Conservation (phyloP, 805 yeast species). For the Hermanozyma aechmeae region DNA sequence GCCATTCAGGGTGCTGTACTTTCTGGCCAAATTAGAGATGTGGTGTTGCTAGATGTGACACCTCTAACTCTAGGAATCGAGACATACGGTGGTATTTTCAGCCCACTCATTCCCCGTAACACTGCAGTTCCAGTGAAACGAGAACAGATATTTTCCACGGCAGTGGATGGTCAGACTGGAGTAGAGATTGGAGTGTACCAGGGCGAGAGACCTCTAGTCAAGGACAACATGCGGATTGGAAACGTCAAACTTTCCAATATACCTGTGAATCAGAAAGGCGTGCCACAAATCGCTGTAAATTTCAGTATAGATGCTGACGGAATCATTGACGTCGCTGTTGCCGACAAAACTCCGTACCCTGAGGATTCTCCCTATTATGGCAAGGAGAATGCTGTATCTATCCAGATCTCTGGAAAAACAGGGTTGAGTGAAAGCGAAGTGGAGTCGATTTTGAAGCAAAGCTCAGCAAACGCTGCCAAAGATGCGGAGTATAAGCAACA, state of each 20-base stretch:
- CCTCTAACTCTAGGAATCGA: conserved; percentile 51
- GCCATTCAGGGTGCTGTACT: conserved; percentile 21
- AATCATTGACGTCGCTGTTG: conserved; percentile 47
- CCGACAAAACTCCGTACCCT: conserved; percentile 39
- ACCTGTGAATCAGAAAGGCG: conserved; percentile 71
- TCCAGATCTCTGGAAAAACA: conserved; percentile 43
- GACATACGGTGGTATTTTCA: conserved; percentile 76
- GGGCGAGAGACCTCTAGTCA: conserved; percentile 73
- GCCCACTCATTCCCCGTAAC: conserved; percentile 71
- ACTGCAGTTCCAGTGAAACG: conserved; percentile 70
- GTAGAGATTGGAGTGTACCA: conserved; percentile 73
- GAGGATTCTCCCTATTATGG: conserved; percentile 26
- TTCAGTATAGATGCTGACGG: conserved; percentile 82
- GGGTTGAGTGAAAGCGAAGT: conserved; percentile 66
- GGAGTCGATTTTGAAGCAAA: conserved; percentile 53
- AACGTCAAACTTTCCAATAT: conserved; percentile 64
- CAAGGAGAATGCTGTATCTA: conserved; percentile 43
- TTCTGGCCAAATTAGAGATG: conserved; percentile 17
- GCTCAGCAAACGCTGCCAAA: conserved; percentile 48
- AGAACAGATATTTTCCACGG: conserved; percentile 69
- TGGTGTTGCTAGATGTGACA: conserved; percentile 18
- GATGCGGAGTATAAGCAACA: conserved; percentile 54
- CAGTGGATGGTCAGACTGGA: conserved; percentile 79
- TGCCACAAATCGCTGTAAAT: conserved; percentile 68
- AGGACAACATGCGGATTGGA: conserved; percentile 71